These are phyloP conservation scores for Hemisphaericaspora subhashii DNA, from an alignment of 1,139 yeast genomes.

Conservation along the genomic window DNA sequence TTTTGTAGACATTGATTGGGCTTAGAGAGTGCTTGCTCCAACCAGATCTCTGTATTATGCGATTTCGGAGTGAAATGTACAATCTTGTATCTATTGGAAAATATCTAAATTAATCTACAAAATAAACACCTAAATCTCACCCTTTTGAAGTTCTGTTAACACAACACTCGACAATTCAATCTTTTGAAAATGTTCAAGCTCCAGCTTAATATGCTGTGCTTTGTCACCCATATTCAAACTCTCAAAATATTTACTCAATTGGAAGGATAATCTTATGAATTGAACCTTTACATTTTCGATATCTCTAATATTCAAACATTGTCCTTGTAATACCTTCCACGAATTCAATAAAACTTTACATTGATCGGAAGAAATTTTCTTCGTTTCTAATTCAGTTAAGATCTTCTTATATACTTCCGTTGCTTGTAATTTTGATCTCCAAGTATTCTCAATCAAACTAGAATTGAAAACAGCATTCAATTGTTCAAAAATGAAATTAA, in stretches of 20 bases:
- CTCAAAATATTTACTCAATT: conserved; percentile 17
- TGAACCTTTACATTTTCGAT: conserved; percentile 67
- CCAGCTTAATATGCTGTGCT: conserved; percentile 12
- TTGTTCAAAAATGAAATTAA: conserved; percentile 25
- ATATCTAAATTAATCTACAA: too few relatives aligned
- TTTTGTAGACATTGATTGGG: conserved; percentile 1
- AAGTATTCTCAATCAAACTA: conserved; percentile 44
- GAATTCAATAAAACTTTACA: conserved; percentile 18
- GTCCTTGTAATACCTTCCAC: conserved; percentile 25
- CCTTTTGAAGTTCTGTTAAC: conserved; percentile 24
- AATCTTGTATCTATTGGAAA: too few relatives aligned
- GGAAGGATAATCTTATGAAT: conserved; percentile 31
- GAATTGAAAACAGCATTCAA: conserved; percentile 26
- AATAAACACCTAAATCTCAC: not conserved
- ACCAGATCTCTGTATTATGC: too few relatives aligned
- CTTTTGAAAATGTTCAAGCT: conserved; percentile 28
- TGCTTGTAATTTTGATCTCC: conserved; percentile 56
- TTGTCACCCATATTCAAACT: conserved; percentile 9
- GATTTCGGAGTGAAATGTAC: too few relatives aligned
- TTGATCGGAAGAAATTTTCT: conserved; percentile 10
- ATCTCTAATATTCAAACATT: conserved; percentile 44
- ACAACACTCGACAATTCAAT: conserved; percentile 33
- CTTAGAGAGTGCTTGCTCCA: too few relatives aligned
- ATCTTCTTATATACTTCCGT: conserved; percentile 35
- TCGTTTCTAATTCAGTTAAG: conserved; percentile 13